A percentile compares a stretch with the other conserved stretches of the same genome.
These are phyloP conservation scores for Coemansia sp. DNA, from an alignment of 192 early-diverging fungal species.

Conservation along the genomic window DNA sequence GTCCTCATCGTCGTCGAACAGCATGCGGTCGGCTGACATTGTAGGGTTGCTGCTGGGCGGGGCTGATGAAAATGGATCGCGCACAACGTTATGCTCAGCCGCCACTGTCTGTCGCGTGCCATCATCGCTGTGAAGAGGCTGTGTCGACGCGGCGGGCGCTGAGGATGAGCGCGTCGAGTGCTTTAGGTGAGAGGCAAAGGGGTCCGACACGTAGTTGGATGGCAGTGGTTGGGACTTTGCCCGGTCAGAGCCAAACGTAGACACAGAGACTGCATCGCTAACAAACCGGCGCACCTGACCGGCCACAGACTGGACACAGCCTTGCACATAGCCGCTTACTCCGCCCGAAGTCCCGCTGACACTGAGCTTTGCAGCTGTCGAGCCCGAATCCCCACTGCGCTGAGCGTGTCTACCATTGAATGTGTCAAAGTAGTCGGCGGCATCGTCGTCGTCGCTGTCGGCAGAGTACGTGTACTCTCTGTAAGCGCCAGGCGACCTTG, in stretches of 20 bases:
- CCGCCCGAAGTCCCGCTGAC: not conserved
- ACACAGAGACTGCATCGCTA: constrained; percentile 29
- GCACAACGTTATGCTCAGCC: constrained; percentile 22
- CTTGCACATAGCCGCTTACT: constrained; percentile 42
- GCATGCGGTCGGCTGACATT: constrained; percentile 27
- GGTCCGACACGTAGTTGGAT: constrained; percentile 32
- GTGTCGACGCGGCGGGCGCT: not conserved
- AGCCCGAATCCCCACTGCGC: not conserved
- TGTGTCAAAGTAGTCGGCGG: constrained; percentile 6
- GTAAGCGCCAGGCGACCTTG: not conserved
- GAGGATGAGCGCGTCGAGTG: constrained; percentile 6
- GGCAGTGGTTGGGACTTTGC: constrained; percentile 9
- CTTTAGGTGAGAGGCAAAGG: constrained; percentile 20
- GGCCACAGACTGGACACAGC: constrained; percentile 46
- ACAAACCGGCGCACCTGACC: constrained; percentile 51
- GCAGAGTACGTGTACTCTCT: not conserved
- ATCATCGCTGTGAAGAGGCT: not conserved
- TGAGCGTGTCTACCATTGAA: not conserved
- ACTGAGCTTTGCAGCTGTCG: not conserved
- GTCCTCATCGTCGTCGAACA: constrained; percentile 53
- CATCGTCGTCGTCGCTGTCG: constrained; percentile 9
- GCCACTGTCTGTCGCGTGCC: not conserved
- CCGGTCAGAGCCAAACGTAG: constrained; percentile 23
- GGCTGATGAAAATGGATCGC: constrained; percentile 37
- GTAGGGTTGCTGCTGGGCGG: not conserved